Percentiles rank a stretch among this genome's conserved stretches.
phyloP scores from a whole-genome alignment of 495 filamentous ascomycete species.

The Achaetomiella virescens region DNA sequence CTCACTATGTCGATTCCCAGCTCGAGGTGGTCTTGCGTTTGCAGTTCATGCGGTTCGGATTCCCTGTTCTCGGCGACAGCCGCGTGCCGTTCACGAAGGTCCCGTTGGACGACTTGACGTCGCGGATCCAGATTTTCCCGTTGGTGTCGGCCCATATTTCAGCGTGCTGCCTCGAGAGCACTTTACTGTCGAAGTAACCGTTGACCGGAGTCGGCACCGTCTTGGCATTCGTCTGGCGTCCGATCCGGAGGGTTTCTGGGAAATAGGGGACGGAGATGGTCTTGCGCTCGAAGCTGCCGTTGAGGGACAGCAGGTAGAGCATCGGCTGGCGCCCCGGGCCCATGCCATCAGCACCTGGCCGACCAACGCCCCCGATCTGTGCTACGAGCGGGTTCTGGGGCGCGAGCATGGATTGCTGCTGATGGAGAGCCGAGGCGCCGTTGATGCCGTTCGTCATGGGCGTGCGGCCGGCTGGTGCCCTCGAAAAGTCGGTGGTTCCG shows the following conservation, averaged over 20 bases:
- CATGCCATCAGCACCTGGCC: constrained; percentile 47
- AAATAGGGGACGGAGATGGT: constrained; percentile 85
- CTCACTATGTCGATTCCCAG: constrained; percentile 97
- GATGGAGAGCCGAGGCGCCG: constrained; percentile 67
- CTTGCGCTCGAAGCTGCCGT: constrained; percentile 93
- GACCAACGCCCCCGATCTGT: constrained; percentile 34
- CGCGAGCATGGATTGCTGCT: constrained; percentile 64
- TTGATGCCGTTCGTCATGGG: constrained; percentile 48
- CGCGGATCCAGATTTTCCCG: constrained; percentile 91
- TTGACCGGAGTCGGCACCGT: constrained; percentile 84
- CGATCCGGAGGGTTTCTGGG: constrained; percentile 85
- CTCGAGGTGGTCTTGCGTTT: constrained; percentile 82
- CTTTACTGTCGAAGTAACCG: constrained; percentile 96
- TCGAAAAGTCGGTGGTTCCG: constrained; percentile 38
- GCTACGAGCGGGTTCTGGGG: constrained; percentile 32
- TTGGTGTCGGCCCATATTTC: constrained; percentile 88
- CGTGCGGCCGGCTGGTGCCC: constrained; percentile 36
- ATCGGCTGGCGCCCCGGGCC: constrained; percentile 62
- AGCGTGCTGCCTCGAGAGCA: constrained; percentile 90
- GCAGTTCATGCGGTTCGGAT: constrained; percentile 86
- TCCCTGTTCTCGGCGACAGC: constrained; percentile 87
- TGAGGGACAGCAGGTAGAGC: constrained; percentile 76
- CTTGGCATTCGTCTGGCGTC: constrained; percentile 93
- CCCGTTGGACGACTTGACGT: constrained; percentile 97
- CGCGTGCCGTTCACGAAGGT: constrained; percentile 95